Conservation (phyloP, 2,329 filamentous ascomycete genomes). For the Parafenestella ontariensis region DNA sequence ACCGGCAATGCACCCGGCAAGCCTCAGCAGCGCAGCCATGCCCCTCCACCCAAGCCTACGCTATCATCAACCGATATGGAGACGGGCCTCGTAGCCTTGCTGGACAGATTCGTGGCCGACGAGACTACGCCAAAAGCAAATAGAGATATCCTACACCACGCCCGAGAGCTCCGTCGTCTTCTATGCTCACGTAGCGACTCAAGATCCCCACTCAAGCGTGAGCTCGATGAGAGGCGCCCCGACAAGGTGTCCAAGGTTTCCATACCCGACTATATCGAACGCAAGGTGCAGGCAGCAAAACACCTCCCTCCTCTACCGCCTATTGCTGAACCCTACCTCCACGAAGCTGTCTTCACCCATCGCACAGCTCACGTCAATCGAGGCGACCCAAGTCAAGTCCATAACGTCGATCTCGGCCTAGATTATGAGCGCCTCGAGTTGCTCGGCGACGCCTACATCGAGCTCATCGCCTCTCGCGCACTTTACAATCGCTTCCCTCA, state of each 20-base stretch:
- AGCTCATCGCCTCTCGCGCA: constrained; percentile 75
- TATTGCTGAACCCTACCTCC: constrained; percentile 66
- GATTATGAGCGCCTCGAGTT: constrained; percentile 87
- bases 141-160: constrained; percentile 37
- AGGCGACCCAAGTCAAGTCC: constrained; percentile 21
- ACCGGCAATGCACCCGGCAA: constrained; percentile 4
- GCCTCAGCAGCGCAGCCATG: not conserved
- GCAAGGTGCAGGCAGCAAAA: constrained; percentile 38
- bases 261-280: constrained; percentile 37
- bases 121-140: constrained; percentile 34
- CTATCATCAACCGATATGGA: constrained; percentile 34
- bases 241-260: constrained; percentile 20
- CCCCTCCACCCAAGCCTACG: constrained; percentile 7
- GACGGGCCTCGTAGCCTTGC: constrained; percentile 37
- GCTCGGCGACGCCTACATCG: constrained; percentile 85
- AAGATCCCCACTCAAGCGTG: constrained; percentile 60
- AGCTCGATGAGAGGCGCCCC: constrained; percentile 39
- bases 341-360: constrained; percentile 72
- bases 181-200: constrained; percentile 31
- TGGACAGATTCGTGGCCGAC: constrained; percentile 40
- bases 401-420: constrained; percentile 31
- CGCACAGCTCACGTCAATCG: constrained; percentile 33
- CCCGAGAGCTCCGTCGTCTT: constrained; percentile 34
- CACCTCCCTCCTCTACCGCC: constrained; percentile 66
- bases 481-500: constrained; percentile 75